Base-by-base conservation (phyloP, 345 rosid species). In the Pistacia vera region DNA sequence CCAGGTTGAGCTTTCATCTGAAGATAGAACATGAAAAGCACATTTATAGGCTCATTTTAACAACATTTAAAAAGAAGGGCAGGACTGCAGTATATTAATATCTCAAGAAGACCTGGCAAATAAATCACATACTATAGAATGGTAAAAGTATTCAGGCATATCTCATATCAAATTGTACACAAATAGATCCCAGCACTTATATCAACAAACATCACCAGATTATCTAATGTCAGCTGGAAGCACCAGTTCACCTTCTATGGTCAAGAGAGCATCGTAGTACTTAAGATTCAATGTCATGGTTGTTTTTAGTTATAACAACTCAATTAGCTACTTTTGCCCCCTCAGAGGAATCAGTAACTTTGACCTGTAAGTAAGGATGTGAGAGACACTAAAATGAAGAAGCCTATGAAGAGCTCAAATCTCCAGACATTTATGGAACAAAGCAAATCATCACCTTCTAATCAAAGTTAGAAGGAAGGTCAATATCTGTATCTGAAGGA, bases 401-500 rank as follows among this genome's bases (percentile, higher is more conserved):
- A 28, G 68, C 60, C 46, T 57, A 25, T 79, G 41, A 35, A 49
- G 12, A 46, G 9, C 25, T 58, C 77, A n/a, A 63, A 35, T 60
- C 75, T 75, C 70, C 28, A 20, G 18, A 36, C 8, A n/a, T 56
- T 61, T 14, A 30, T 17, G 70, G 65, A 52, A 75, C 69, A 44
- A 57, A 56, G 80, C 58, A 74, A 60, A 58, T 65, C 10, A 25
- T 76, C 73, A 68, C 83, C 84, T 87, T 78, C 81, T 87, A 88
- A 79, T 76, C 85, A 75, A 90, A 87, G 70, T 77, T 88, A 66
- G 88, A 81, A 77, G 90, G 87, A 59, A 83, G 77, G 55, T 85
- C 89, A 41, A 88, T 75, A 44, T 87, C 92, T 73, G 90, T 83
- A 82, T 90, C 89, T n/a, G 92, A 90, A 55, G 92, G 85, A 83